These are phyloP conservation scores for Quercus cerris DNA, from an alignment of 306 rosid species.

Conservation along the genomic window DNA sequence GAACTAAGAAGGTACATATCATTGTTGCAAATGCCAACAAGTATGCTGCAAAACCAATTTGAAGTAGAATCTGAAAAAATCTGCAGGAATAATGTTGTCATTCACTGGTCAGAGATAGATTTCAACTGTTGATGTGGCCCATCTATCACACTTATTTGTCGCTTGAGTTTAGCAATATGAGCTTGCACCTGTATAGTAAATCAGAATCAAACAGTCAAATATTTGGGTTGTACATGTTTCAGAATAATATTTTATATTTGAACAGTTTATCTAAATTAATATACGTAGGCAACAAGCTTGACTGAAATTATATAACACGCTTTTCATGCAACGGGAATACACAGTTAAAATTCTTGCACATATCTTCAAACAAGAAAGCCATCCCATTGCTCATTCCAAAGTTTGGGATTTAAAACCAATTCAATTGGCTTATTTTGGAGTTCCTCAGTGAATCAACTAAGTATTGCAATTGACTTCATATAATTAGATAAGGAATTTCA, in stretches of 20 bases:
- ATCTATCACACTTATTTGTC: constrained; percentile 51
- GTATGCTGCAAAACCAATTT: constrained; percentile 11
- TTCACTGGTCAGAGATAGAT: constrained; percentile 47
- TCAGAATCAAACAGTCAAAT: constrained; percentile 13
- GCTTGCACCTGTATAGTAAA: constrained; percentile 55
- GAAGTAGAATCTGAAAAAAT: constrained; percentile 5
- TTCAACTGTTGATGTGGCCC: constrained; percentile 55
- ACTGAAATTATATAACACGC: background rate
- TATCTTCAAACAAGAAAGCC: background rate
- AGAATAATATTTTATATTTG: background rate
- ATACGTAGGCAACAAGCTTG: background rate
- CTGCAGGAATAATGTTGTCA: constrained; percentile 21
- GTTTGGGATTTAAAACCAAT: background rate
- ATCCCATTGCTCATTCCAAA: background rate
- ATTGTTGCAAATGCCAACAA: background rate
- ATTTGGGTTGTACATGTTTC: background rate
- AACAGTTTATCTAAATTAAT: background rate
- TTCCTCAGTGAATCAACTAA: too few relatives aligned
- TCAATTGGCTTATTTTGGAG: too few relatives aligned
- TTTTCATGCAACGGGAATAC: background rate
- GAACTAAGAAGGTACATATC: constrained; percentile 13
- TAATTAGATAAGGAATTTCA: too few relatives aligned
- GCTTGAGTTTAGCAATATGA: constrained; percentile 61
- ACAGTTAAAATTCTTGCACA: background rate
- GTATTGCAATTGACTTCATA: too few relatives aligned